A percentile compares a stretch with the other conserved stretches of the same genome.
phyloP scores from a whole-genome alignment of 1,284 basidiomycete species.

The Sporisorium exsertum region DNA sequence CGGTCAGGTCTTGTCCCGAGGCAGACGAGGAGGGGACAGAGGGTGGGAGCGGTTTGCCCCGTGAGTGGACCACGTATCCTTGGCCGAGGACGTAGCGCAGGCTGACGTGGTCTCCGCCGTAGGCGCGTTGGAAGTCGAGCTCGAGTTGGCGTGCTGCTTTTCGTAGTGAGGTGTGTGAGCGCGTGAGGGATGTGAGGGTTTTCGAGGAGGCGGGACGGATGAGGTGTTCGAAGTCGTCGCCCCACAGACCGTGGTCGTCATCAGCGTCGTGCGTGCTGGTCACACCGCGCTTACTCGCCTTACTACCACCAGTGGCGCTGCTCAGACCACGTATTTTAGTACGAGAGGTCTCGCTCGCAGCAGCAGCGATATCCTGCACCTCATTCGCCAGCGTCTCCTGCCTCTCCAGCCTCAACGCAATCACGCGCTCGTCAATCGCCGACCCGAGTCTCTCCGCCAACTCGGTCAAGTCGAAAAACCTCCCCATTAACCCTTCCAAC shows the following conservation, averaged over 20 bases:
- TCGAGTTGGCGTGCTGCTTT: conserved; percentile 46
- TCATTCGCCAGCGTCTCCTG: conserved; percentile 53
- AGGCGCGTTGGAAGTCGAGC: conserved; percentile 25
- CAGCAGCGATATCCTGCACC: conserved; percentile 30
- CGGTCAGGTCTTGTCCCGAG: conserved; percentile 6
- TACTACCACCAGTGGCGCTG: no score
- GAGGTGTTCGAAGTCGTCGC: conserved; percentile 64
- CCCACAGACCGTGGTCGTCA: conserved; percentile 45
- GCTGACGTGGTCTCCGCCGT: conserved; percentile 44
- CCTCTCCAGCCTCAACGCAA: conserved; percentile 54
- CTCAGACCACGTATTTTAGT: conserved; percentile 10
- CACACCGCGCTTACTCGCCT: background rate
- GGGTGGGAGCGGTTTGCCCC: conserved; percentile 27
- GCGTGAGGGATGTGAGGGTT: conserved; percentile 37
- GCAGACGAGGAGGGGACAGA: background rate
- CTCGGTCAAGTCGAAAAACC: conserved; percentile 32
- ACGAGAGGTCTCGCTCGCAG: background rate
- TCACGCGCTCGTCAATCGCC: conserved; percentile 68
- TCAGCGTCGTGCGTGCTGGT: background rate
- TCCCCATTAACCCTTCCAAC: conserved; percentile 18
- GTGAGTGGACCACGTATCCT: conserved; percentile 65
- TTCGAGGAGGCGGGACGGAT: conserved; percentile 61
- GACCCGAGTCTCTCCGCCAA: conserved; percentile 50
- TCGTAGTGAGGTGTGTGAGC: conserved; percentile 45
- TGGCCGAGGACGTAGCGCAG: conserved; percentile 62